Percentiles rank a stretch among this genome's conserved stretches.
These are phyloP conservation scores for Cystobasidium pallidum DNA, from an alignment of 1,284 basidiomycete species.

Conservation along the genomic window DNA sequence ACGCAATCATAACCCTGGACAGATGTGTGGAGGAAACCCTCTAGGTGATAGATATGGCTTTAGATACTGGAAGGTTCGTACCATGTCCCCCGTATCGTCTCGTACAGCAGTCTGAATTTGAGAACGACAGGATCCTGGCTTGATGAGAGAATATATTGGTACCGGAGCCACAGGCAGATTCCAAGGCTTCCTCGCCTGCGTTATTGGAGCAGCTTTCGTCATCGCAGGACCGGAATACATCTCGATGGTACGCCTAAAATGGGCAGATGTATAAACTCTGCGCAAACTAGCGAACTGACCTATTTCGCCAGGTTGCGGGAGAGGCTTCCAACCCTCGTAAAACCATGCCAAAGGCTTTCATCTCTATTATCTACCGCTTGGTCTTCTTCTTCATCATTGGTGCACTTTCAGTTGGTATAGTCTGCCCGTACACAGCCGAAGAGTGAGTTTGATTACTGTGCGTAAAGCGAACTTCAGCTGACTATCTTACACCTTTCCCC, in stretches of 20 bases:
- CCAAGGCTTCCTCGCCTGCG: conserved; percentile 52
- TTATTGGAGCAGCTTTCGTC: conserved; percentile 54
- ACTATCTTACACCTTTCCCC: not conserved
- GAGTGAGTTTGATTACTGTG: conserved; percentile 8
- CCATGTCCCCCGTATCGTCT: not conserved
- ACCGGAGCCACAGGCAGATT: conserved; percentile 48
- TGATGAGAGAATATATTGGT: conserved; percentile 44
- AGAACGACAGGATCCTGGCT: conserved; percentile 52
- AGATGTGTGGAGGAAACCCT: conserved; percentile 43
- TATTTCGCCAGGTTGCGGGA: conserved; percentile 47
- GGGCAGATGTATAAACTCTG: not conserved
- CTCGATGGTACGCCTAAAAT: conserved; percentile 39
- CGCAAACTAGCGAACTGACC: too few relatives aligned
- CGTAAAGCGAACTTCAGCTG: not conserved
- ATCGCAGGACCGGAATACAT: conserved; percentile 53
- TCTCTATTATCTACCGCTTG: conserved; percentile 52
- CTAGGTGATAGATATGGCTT: conserved; percentile 43
- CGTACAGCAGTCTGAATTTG: not conserved
- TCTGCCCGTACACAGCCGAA: conserved; percentile 48
- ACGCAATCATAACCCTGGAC: not conserved
- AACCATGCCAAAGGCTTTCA: conserved; percentile 54
- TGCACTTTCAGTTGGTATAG: conserved; percentile 52
- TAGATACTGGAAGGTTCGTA: conserved; percentile 31
- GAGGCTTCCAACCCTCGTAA: conserved; percentile 54
- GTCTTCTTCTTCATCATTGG: conserved; percentile 54